Evolutionary conservation across 2,329 filamentous ascomycete species (phyloP).

Genomic region (Claviceps sp.): DNA sequence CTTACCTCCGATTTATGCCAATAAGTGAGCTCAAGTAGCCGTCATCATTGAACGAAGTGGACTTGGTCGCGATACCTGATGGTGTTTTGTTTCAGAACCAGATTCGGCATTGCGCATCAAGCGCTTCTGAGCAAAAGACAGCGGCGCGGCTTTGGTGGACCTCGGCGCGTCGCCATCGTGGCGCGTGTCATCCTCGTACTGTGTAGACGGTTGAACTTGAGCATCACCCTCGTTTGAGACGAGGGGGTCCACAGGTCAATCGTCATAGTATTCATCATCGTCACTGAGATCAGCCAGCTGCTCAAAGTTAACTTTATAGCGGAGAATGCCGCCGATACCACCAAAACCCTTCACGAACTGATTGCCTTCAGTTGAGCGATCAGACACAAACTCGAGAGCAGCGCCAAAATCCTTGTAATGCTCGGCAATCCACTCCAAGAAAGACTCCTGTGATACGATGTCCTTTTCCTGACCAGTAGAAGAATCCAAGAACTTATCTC

Average conservation of each 20-base stretch:
- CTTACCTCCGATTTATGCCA: conserved; percentile 18
- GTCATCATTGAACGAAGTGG: conserved; percentile 57
- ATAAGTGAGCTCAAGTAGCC: conserved; percentile 38
- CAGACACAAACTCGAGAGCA: conserved; percentile 90
- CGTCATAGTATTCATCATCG: conserved; percentile 86
- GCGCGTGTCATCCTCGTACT: conserved; percentile 27
- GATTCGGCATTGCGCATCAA: conserved; percentile 32
- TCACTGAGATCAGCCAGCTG: conserved; percentile 89
- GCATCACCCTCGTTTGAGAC: conserved; percentile 70
- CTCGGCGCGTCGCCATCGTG: conserved; percentile 26
- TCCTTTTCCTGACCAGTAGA: conserved; percentile 97
- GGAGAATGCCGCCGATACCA: conserved; percentile 92
- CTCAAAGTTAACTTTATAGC: conserved; percentile 99
- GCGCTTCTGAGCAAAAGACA: conserved; percentile 31
- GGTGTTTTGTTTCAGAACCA: conserved; percentile 27
- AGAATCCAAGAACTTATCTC: conserved; percentile 86
- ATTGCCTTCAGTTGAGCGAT: conserved; percentile 94
- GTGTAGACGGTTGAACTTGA: conserved; percentile 43
- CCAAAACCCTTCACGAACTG: conserved; percentile 99
- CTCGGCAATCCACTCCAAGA: conserved; percentile 99
- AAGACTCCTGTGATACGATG: conserved; percentile 69
- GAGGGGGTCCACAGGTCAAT: conserved; percentile 89
- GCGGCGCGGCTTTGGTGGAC: conserved; percentile 31
- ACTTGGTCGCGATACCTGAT: conserved; percentile 47
- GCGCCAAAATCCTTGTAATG: conserved; percentile 98